A percentile compares a stretch with the other conserved stretches of the same genome.
phyloP scores from a whole-genome alignment of 1,139 yeast species.

The Candida dubliniensis region DNA sequence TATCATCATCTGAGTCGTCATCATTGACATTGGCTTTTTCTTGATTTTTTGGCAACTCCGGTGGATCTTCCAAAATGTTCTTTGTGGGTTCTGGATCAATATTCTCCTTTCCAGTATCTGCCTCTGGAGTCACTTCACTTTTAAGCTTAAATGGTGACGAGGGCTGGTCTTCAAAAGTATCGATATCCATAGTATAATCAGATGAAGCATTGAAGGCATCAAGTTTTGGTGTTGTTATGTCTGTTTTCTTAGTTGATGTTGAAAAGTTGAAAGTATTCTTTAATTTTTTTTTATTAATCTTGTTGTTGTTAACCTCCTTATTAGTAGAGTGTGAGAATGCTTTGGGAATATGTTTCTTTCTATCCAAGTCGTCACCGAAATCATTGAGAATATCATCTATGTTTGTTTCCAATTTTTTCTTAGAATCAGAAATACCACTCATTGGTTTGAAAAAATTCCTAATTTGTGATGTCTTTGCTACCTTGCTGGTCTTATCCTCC shows the following conservation, averaged over 20 bases:
- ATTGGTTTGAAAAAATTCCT: constrained; percentile 54
- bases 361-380: constrained; percentile 28
- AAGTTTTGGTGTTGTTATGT: constrained; percentile 17
- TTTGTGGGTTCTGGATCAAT: constrained; percentile 9
- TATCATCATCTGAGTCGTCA: constrained; percentile 54
- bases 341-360: constrained; percentile 14
- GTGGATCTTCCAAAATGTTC: neutral
- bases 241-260: constrained; percentile 17
- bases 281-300: constrained; percentile 13
- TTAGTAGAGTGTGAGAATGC: constrained; percentile 14
- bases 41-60: constrained; percentile 7
- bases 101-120: constrained; percentile 18
- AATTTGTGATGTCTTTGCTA: constrained; percentile 51
- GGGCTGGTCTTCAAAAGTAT: constrained; percentile 22
- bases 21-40: constrained; percentile 16
- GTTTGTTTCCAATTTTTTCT: constrained; percentile 35
- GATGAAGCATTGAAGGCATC: constrained; percentile 17
- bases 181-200: constrained; percentile 21
- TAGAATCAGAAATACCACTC: constrained; percentile 17
- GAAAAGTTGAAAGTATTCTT: constrained; percentile 29
- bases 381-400: constrained; percentile 50
- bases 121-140: constrained; percentile 11
- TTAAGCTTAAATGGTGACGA: constrained; percentile 28
- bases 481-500: constrained; percentile 40
- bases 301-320: constrained; percentile 16